Conservation (phyloP, 148 eudicot genomes). For the Cornus florida region DNA sequence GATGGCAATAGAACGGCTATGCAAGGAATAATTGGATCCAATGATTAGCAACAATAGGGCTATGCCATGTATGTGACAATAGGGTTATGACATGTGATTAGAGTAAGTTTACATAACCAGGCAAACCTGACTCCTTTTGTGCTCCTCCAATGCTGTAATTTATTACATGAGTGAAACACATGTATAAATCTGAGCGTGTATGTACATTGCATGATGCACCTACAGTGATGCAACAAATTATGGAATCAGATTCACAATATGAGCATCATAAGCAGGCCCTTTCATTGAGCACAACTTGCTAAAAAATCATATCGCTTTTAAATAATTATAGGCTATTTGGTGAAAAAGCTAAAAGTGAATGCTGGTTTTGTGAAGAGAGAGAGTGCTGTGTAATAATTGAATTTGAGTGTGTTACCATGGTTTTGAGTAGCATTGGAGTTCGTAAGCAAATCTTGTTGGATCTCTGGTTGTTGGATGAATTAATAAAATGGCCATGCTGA, state of each 20-base stretch:
- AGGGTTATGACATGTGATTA: slow-evolving; percentile 6
- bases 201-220: background rate
- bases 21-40: slow-evolving; percentile 26
- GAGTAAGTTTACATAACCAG: slow-evolving; percentile 2
- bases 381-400: too few relatives aligned
- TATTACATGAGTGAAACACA: background rate
- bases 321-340: too few relatives aligned
- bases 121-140: background rate
- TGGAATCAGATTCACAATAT: background rate
- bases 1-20: slow-evolving; percentile 32
- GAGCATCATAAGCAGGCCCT: background rate
- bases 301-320: too few relatives aligned
- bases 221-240: background rate
- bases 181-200: background rate
- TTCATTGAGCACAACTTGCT: too few relatives aligned
- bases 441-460: too few relatives aligned
- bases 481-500: too few relatives aligned
- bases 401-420: too few relatives aligned
- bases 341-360: too few relatives aligned
- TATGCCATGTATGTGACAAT: too few relatives aligned
- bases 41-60: slow-evolving; percentile 28
- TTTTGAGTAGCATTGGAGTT: too few relatives aligned
- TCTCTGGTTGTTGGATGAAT: too few relatives aligned
- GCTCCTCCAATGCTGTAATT: background rate
- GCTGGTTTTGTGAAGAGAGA: too few relatives aligned